Percentiles rank a stretch among this genome's conserved stretches.
Conservation (phyloP, 768 basidiomycete genomes). For the Amanita molliuscula region DNA sequence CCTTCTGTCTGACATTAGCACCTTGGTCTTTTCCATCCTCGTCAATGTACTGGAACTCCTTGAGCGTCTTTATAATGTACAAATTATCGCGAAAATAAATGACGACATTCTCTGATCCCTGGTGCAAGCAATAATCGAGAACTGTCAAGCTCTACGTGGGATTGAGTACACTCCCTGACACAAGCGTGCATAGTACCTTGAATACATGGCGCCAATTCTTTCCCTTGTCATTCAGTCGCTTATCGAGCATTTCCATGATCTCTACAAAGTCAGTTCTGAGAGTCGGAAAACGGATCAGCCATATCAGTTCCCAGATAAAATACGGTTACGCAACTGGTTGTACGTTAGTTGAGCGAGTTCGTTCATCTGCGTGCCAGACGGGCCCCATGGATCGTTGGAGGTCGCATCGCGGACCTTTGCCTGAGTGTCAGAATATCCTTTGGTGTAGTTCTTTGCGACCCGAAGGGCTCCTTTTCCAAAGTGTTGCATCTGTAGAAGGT, state of each 20-base stretch:
- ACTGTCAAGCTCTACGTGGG: conserved; percentile 69
- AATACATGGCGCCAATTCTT: conserved; percentile 99
- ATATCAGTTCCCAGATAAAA: background rate
- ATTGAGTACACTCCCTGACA: conserved; percentile 2
- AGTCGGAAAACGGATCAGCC: background rate
- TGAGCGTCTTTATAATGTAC: conserved; percentile 96
- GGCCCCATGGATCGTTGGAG: conserved; percentile 97
- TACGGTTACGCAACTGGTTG: conserved; percentile 53
- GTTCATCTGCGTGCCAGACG: conserved; percentile 97
- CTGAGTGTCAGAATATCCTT: conserved; percentile 91
- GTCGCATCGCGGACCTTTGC: conserved; percentile 95
- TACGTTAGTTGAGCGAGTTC: conserved; percentile 95
- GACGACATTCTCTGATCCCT: conserved; percentile 96
- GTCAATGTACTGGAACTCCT: conserved; percentile 96
- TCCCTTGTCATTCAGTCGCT: conserved; percentile 96
- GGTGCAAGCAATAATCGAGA: conserved; percentile 91
- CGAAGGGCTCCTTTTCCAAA: conserved; percentile 81
- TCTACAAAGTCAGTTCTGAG: conserved; percentile 89
- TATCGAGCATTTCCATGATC: conserved; percentile 99
- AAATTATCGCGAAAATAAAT: conserved; percentile 97
- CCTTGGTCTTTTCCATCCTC: conserved; percentile 96
- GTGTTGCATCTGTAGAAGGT: conserved; percentile 50
- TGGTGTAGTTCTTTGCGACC: conserved; percentile 92
- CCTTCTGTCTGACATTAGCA: conserved; percentile 95
- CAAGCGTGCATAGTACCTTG: conserved; percentile 47